Evolutionary conservation across 2,329 filamentous ascomycete species (phyloP).

Genomic region (Colletotrichum destructivum): DNA sequence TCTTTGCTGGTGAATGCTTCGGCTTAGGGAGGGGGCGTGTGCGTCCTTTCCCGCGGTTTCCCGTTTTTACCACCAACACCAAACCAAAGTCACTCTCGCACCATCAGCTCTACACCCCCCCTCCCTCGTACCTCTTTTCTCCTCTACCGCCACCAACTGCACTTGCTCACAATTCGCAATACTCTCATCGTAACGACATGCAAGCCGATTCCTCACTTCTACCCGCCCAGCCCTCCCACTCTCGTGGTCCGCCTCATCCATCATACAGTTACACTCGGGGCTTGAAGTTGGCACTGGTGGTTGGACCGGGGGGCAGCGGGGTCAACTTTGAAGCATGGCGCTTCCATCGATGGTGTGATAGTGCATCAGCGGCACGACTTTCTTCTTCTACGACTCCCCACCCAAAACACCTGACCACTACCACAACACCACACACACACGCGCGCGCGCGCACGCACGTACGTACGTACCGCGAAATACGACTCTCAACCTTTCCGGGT

Average conservation of each 20-base stretch:
- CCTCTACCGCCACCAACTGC: neutral
- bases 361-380: constrained; percentile 33
- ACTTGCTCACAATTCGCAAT: neutral
- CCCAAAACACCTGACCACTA: constrained; percentile 4
- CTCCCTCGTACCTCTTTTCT: constrained; percentile 7
- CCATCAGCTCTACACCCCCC: constrained; percentile 8
- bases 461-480: constrained; percentile 1
- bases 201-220: constrained; percentile 34
- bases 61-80: neutral
- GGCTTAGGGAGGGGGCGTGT: constrained; percentile 18
- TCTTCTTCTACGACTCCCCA: constrained; percentile 24
- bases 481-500: neutral
- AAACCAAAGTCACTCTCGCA: constrained; percentile 14
- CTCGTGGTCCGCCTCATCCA: constrained; percentile 26
- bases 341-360: constrained; percentile 33
- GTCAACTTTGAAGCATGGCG: constrained; percentile 8
- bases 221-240: constrained; percentile 20
- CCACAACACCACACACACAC: neutral
- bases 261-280: neutral
- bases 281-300: neutral
- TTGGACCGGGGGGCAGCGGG: neutral
- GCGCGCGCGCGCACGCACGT: constrained; percentile 1
- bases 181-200: constrained; percentile 30
- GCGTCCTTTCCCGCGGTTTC: constrained; percentile 9
- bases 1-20: constrained; percentile 13